Conservation (phyloP, 2,329 filamentous ascomycete species). For the Cladophialophora bantiana region DNA sequence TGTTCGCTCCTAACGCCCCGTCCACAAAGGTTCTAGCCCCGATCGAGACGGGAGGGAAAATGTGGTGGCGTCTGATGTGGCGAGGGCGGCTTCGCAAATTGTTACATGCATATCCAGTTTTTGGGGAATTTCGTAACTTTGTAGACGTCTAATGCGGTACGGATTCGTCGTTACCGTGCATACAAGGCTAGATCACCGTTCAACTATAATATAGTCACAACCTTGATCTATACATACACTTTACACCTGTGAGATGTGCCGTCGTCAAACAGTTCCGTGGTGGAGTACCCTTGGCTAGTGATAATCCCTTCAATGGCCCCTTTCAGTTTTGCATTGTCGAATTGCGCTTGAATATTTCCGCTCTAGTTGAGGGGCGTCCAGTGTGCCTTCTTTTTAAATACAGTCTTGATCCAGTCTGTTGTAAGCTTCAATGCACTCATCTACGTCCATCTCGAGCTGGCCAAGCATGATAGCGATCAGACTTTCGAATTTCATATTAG, state of each 20-base stretch:
- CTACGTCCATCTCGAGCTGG: slow-evolving; percentile 46
- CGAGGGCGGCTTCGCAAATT: slow-evolving; percentile 55
- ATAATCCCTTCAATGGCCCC: slow-evolving; percentile 40
- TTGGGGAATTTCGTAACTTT: slow-evolving; percentile 40
- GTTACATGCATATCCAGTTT: slow-evolving; percentile 27
- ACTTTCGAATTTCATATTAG: slow-evolving; percentile 16
- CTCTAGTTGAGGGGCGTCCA: slow-evolving; percentile 4
- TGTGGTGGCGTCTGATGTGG: slow-evolving; percentile 52
- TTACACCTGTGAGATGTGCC: background rate
- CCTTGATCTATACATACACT: background rate
- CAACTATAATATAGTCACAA: background rate
- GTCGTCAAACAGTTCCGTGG: slow-evolving; percentile 1
- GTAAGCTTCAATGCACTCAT: slow-evolving; percentile 47
- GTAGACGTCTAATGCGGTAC: slow-evolving; percentile 38
- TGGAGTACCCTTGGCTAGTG: slow-evolving; percentile 3
- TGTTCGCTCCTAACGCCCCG: slow-evolving; percentile 54
- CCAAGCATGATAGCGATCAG: slow-evolving; percentile 51
- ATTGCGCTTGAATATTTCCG: slow-evolving; percentile 30
- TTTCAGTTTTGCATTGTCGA: slow-evolving; percentile 42
- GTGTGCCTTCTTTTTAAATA: slow-evolving; percentile 41
- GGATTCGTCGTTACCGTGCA: slow-evolving; percentile 31
- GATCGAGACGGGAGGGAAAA: slow-evolving; percentile 54
- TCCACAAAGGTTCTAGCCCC: slow-evolving; percentile 51
- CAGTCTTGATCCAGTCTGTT: slow-evolving; percentile 37
- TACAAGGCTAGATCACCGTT: slow-evolving; percentile 35